Conservation (phyloP, 352 stramenopile genomes). For the Pythium scleroteichum region DNA sequence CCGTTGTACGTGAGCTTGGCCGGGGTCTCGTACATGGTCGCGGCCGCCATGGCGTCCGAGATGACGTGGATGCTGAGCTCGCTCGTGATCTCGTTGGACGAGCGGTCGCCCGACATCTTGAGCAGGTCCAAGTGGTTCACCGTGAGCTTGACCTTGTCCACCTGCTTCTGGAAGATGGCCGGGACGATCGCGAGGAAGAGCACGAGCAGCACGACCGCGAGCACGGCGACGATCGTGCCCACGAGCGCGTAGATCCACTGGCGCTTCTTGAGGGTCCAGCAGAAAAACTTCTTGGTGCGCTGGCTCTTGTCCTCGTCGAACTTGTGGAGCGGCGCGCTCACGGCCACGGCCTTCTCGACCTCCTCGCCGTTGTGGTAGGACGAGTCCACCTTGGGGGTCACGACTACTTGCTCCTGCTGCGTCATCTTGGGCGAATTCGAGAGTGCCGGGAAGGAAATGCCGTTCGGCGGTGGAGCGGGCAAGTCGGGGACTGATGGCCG, state of each 20-base stretch:
- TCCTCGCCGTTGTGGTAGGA: conserved; percentile 24
- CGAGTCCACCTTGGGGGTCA: conserved; percentile 22
- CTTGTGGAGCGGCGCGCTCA: conserved; percentile 11
- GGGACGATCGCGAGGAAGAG: conserved; percentile 58
- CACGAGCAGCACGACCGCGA: conserved; percentile 59
- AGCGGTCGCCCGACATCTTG: conserved; percentile 37
- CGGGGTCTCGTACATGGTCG: conserved; percentile 49
- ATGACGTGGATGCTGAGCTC: conserved; percentile 58
- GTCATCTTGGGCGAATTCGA: conserved; percentile 6
- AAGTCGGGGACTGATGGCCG: conserved; percentile 12
- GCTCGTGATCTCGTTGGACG: conserved; percentile 37
- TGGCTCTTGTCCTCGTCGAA: conserved; percentile 11
- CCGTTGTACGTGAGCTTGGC: conserved; percentile 50
- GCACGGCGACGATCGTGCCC: conserved; percentile 40
- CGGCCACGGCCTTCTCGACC: conserved; percentile 18
- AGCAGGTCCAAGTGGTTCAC: conserved; percentile 73
- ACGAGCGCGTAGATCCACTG: conserved; percentile 52
- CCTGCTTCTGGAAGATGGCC: conserved; percentile 64
- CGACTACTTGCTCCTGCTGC: conserved; percentile 10
- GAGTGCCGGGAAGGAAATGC: neutral
- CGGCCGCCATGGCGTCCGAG: conserved; percentile 46
- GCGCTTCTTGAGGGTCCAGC: conserved; percentile 58
- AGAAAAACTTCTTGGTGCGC: conserved; percentile 42
- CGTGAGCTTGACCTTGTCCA: conserved; percentile 56
- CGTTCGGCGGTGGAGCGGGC: conserved; percentile 9